phyloP scores from a whole-genome alignment of 805 yeast genomes.

The Saccharomycopsis sp. region DNA sequence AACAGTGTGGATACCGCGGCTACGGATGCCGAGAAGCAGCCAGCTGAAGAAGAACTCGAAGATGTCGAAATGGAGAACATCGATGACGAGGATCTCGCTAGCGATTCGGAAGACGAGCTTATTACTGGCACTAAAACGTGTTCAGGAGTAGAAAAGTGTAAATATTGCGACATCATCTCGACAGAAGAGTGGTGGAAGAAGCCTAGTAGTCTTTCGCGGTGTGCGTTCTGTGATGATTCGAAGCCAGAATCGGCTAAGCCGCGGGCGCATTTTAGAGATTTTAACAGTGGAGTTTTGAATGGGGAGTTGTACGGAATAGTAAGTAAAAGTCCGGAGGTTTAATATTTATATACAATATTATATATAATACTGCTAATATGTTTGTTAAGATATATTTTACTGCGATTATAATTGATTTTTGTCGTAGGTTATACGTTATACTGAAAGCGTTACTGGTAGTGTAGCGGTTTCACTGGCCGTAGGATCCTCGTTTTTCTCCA shows the following conservation, averaged over 20 bases:
- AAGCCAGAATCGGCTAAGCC: neutral
- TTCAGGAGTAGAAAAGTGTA: neutral
- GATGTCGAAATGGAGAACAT: neutral
- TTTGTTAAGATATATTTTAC: no score
- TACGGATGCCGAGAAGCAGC: no score
- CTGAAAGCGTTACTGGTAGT: no score
- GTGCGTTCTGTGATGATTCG: neutral
- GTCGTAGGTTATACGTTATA: no score
- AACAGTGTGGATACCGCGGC: neutral
- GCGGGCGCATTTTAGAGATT: slow-evolving; percentile 1
- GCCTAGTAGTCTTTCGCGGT: neutral
- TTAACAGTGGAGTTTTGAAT: neutral
- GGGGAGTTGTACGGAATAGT: slow-evolving; percentile 7
- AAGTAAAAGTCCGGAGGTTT: no score
- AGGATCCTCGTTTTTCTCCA: no score
- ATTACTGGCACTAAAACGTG: neutral
- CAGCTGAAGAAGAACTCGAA: neutral
- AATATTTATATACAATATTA: no score
- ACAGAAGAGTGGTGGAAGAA: slow-evolving; percentile 10
- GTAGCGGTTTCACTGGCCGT: no score
- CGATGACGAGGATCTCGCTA: neutral
- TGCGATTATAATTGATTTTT: no score
- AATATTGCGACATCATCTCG: slow-evolving; percentile 9
- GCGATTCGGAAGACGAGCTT: neutral
- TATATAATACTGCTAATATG: no score